Base-by-base conservation (phyloP, 2,329 filamentous ascomycete genomes). In the Aureobasidium leucospermi region DNA sequence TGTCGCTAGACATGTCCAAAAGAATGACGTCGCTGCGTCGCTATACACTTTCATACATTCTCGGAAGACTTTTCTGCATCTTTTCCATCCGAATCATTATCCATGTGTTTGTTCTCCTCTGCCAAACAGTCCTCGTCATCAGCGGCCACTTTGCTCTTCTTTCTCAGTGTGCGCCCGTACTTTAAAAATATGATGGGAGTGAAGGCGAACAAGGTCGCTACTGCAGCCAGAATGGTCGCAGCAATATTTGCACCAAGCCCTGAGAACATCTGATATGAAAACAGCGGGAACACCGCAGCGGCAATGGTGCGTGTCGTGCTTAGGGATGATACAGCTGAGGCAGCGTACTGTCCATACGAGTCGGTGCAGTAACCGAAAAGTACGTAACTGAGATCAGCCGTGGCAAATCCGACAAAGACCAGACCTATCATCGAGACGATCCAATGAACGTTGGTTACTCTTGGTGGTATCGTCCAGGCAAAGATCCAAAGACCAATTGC, bases 391-490 rank as follows among this genome's bases (percentile, higher is more conserved):
- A 77, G 68, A 58, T 79, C 77, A 31, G 77, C 79, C 32, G 75
- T 63, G 0, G 76, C 74, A 63, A 77, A 79, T 0, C 77, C 78
- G 11, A 78, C 68, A 4, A 73, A 65, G 1, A 75, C 66, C 4
- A 79, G 69, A 0, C 74, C 70, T 0, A 75, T 51, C 4, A 74
- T 73, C 2, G 76, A 72, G 1, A 75, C 71, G 5, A 74, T 66
- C 76, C 76, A 79, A 19, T 70, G 71, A 0, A 73, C 47, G 32
- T 51, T 39, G 36, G 65, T 58, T 7, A 65, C 63, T 1, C 69
- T 64, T 4, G 76, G 76, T 0, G 77, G 76, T 4, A 78, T 71
- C 4, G 76, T 78, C 74, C 76, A 78, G 7, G 74, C 72, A 59
- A 78, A 77, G 63, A 67, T 68, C 69, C 73, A 75, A 1, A 79